Percentiles rank a stretch among this genome's conserved stretches.
Evolutionary conservation across 768 basidiomycete genomes (phyloP).

Genomic region (Russula sp.): DNA sequence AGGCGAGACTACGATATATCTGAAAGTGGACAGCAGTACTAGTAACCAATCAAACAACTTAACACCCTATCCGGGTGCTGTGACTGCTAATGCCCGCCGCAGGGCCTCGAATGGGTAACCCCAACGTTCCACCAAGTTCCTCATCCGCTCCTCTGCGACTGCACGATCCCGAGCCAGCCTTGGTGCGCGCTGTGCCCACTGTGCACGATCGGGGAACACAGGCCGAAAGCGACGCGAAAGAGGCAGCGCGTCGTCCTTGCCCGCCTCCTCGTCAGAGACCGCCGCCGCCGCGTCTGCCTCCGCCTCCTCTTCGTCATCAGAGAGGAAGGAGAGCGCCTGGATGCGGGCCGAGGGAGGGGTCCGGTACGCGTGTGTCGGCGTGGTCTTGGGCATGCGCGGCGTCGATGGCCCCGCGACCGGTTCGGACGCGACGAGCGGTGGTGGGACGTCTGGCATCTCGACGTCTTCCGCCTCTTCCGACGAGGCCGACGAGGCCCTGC

Average conservation of each 20-base stretch:
- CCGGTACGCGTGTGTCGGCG: constrained; percentile 16
- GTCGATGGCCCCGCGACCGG: constrained; percentile 22
- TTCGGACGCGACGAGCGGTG: neutral
- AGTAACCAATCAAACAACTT: no score
- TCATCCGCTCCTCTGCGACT: constrained; percentile 10
- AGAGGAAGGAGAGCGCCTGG: constrained; percentile 3
- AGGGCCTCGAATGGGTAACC: constrained; percentile 18
- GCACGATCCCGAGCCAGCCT: constrained; percentile 16
- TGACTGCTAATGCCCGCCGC: neutral
- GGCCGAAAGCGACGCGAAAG: constrained; percentile 21
- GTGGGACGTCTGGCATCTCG: constrained; percentile 1
- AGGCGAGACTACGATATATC: no score
- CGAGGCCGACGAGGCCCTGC: neutral
- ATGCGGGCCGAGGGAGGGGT: constrained; percentile 20
- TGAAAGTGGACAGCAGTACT: no score
- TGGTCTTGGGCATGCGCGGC: constrained; percentile 9
- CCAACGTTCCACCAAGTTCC: constrained; percentile 10
- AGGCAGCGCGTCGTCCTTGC: constrained; percentile 10
- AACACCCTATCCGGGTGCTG: neutral
- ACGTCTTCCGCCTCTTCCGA: constrained; percentile 13
- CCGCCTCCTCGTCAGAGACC: neutral
- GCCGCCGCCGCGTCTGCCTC: neutral
- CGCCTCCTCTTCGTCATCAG: neutral
- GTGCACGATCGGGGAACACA: constrained; percentile 20
- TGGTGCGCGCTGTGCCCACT: constrained; percentile 23